Base-by-base conservation (phyloP, 441 rosid genomes). In the Daphne laureola region DNA sequence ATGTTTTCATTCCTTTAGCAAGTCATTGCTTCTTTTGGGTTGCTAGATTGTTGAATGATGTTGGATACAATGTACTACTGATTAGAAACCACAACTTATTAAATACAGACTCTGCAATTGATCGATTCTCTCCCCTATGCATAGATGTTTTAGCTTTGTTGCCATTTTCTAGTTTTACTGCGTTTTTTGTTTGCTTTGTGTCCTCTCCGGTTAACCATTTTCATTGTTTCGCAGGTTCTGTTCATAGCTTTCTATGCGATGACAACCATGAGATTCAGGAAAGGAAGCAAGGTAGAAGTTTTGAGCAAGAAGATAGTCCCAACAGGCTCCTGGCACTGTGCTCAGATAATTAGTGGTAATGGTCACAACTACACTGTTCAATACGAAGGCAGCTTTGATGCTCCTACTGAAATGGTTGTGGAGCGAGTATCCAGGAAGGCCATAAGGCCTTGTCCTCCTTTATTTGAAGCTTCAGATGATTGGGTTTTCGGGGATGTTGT, bases 401-500 rank as follows among this genome's bases (percentile, higher is more conserved):
- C 67, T 11, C 16, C 43, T 47, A 47, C 46, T 12, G 66, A 67
- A 54, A 46, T 25, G 17, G 49, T 55, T 46, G 18, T 64, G 47
- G 82, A 62, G 75, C 80, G 76, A 54, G 78, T 84, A 8, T 69
- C 86, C 2, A 71, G 74, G 72, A 76, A 74, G 70, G 74, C 61
- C 49, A 68, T 90, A 55, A 79, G 95, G 76, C 97, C 97, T 46
- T 66, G 71, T 65, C 90, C 90, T 66, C 79, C 85, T 17, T 53
- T 54, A 6, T 41, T 54, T 36, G 74, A 58, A 42, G 73, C 67
- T 47, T 55, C 65, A 2, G 74, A 68, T 47, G 65, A 64, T 58
- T 87, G 87, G 91, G 54, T 57, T 65, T 76, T 78, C 40, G 94
- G 93, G 58, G 91, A 90, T 73, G 76, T 90, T 48, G 77, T 90